Evolutionary conservation across 169 alveolate genomes (phyloP).

Genomic region (Plasmodium gallinaceum): DNA sequence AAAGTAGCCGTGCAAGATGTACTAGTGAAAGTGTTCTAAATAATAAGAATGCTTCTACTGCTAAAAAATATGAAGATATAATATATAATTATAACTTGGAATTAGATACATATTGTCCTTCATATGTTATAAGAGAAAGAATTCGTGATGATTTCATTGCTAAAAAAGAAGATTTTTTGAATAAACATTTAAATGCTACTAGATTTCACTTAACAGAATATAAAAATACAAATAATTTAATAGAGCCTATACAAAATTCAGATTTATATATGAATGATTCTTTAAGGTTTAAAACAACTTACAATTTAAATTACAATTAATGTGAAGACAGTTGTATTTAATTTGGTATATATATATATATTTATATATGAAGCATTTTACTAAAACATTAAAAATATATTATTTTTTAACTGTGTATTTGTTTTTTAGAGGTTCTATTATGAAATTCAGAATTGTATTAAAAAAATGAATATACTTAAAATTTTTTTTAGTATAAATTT

Average conservation of each 20-base stretch:
- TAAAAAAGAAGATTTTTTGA: conserved; percentile 60
- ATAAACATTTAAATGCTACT: conserved; percentile 50
- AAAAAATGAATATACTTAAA: too few species aligned
- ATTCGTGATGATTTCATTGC: conserved; percentile 64
- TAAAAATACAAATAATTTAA: conserved; percentile 61
- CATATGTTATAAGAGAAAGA: conserved; percentile 74
- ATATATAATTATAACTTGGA: conserved; percentile 44
- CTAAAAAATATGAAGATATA: conserved; percentile 49
- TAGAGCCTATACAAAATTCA: conserved; percentile 57
- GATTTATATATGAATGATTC: conserved; percentile 69
- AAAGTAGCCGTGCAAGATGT: conserved; percentile 19
- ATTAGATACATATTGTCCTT: conserved; percentile 62
- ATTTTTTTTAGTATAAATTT: too few species aligned
- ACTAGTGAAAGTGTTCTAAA: conserved; percentile 22
- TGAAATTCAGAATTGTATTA: too few species aligned
- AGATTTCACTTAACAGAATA: conserved; percentile 62
- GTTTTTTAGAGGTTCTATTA: too few species aligned
- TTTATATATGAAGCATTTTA: not conserved
- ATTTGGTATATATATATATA: not conserved
- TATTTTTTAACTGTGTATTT: too few species aligned
- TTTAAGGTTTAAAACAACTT: conserved; percentile 61
- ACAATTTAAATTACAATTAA: conserved; percentile 42
- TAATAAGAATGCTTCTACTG: conserved; percentile 55
- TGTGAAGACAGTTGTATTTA: not conserved
- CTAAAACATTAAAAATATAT: not conserved